These are phyloP conservation scores for Primulina huaijiensis DNA, from an alignment of 257 asterid genomes.

Conservation along the genomic window DNA sequence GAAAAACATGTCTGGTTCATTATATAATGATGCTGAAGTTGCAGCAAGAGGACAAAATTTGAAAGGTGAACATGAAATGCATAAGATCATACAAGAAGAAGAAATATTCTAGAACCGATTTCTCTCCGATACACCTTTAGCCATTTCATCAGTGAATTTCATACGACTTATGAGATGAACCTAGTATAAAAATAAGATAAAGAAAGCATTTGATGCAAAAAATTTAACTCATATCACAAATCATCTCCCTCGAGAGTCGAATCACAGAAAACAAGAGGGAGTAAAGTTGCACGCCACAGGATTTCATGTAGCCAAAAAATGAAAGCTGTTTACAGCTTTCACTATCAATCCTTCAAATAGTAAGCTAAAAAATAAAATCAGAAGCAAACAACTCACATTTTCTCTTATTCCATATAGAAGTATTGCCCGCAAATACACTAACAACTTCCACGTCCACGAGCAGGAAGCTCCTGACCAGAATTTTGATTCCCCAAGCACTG, in stretches of 20 bases:
- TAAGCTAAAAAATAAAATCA: constrained; percentile 1
- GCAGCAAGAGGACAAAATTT: background rate
- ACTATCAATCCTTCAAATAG: background rate
- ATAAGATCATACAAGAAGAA: background rate
- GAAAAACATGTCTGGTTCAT: background rate
- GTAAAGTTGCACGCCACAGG: background rate
- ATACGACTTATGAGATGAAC: background rate
- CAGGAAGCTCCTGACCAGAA: constrained; percentile 40
- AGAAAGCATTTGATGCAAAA: background rate
- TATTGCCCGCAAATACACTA: constrained; percentile 25
- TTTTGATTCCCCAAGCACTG: constrained; percentile 55
- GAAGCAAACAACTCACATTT: constrained; percentile 40
- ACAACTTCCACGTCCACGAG: constrained; percentile 45
- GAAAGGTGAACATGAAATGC: background rate
- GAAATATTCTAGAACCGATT: background rate
- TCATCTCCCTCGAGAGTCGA: background rate
- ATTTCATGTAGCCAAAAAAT: background rate
- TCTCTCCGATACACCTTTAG: background rate
- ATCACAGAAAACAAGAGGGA: background rate
- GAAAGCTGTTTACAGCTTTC: background rate
- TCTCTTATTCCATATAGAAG: constrained; percentile 44
- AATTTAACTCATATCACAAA: background rate
- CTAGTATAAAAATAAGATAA: background rate
- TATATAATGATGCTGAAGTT: too few species aligned
- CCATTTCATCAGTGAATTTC: background rate